Percentiles rank a stretch among this genome's conserved stretches.
phyloP scores from a whole-genome alignment of 345 rosid genomes.

The Boechera stricta region DNA sequence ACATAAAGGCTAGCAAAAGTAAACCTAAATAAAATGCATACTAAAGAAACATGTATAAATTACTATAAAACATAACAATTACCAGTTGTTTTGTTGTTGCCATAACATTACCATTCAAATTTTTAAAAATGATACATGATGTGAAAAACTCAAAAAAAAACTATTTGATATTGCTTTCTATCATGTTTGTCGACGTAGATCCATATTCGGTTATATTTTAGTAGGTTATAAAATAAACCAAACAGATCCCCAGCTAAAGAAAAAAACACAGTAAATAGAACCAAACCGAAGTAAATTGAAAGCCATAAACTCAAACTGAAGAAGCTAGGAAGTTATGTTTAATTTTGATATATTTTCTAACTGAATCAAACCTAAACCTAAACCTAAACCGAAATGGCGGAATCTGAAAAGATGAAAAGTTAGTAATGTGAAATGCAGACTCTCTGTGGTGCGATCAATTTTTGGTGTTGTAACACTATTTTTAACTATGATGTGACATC shows the following conservation, averaged over 20 bases:
- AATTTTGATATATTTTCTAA: neutral
- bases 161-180: no score
- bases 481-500: slow-evolving; percentile 26
- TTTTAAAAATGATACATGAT: no score
- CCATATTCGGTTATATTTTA: neutral
- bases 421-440: slow-evolving; percentile 1
- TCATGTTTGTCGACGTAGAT: neutral
- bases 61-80: no score
- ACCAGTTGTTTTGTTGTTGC: no score
- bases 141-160: no score
- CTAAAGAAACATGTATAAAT: no score
- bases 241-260: neutral
- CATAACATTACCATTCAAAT: no score
- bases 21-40: no score
- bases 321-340: neutral
- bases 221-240: neutral
- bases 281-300: neutral
- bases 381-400: neutral
- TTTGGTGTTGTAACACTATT: neutral
- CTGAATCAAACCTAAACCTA: neutral
- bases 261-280: neutral
- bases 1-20: no score
- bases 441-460: neutral
- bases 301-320: neutral
- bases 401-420: neutral